Base-by-base conservation (phyloP, 1,139 yeast genomes). In the Arxiozyma slooffiae region DNA sequence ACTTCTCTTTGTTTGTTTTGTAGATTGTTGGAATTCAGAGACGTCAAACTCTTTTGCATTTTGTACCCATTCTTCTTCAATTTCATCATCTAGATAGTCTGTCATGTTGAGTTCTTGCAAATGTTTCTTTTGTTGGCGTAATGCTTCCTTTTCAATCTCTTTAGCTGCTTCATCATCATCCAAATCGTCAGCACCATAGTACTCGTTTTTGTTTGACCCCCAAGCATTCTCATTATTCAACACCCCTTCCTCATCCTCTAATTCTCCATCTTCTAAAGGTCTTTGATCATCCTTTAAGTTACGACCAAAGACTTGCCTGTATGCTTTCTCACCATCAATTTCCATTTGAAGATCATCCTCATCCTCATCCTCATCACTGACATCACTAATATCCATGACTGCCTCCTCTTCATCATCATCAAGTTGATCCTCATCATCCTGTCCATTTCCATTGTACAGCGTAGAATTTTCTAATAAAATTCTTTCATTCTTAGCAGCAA, bases 121-220 rank as follows among this genome's bases (percentile, higher is more conserved):
- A 63, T 90, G 96, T 66, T 82, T 81, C 71, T 84, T 85, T 68
- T 90, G 97, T 57, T 88, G 82, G 63, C 89, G 80, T 52, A 87
- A 64, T 0, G 97, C 97, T 69, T 92, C 97, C 58, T 82, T 82
- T 52, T 94, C 92, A 71, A 89, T 84, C 54, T 79, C 81, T 54
- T 79, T 81, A 7, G 87, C 86, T 46, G 81, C 85, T 53, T 84
- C 96, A 41, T 82, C 88, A 55, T 85, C 88, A 52, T 84, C 90
- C 1, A 72, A 67, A 37, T 78, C 82, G 61, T 82, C 90, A 38
- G 94, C 97, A 51, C 95, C 95, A 59, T 80, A 92, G 67, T 88
- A 90, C 59, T 85, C 82, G 56, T 78, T 76, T 54, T 76, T 75
- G 30, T 80, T 76, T 3, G 78, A 72, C 47, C 98, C 97, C 97